These are phyloP conservation scores for Cyclotella sp. DNA, from an alignment of 108 stramenopile genomes.

Conservation along the genomic window DNA sequence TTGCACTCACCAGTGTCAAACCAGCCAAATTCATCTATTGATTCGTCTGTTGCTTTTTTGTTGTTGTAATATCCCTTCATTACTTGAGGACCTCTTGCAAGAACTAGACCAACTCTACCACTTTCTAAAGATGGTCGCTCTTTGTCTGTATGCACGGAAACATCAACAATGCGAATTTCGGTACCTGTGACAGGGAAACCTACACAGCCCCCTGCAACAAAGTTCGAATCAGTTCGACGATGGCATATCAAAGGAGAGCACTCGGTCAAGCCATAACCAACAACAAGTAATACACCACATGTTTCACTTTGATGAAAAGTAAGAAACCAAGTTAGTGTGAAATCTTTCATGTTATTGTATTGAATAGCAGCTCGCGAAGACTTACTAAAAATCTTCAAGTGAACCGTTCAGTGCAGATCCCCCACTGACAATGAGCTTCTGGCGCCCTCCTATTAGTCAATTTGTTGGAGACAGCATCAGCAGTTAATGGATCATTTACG, in stretches of 20 bases:
- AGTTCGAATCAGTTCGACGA: conserved; percentile 73
- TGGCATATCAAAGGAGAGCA: conserved; percentile 81
- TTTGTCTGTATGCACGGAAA: conserved; percentile 45
- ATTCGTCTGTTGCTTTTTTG: conserved; percentile 74
- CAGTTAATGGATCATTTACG: too few relatives aligned
- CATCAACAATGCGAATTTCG: conserved; percentile 82
- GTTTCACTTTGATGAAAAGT: conserved; percentile 30
- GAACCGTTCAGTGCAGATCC: conserved; percentile 47
- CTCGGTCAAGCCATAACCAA: conserved; percentile 61
- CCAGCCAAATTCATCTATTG: conserved; percentile 81
- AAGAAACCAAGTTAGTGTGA: neutral
- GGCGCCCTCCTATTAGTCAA: conserved; percentile 28
- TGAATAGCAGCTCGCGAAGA: neutral
- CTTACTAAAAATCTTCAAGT: conserved; percentile 54
- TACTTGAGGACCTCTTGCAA: conserved; percentile 87
- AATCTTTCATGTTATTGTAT: neutral
- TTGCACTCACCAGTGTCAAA: conserved; percentile 88
- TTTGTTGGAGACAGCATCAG: too few relatives aligned
- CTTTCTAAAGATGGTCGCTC: conserved; percentile 65
- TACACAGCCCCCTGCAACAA: conserved; percentile 81
- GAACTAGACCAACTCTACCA: conserved; percentile 73
- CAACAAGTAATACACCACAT: conserved; percentile 44
- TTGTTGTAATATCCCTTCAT: conserved; percentile 94
- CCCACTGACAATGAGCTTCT: conserved; percentile 57
- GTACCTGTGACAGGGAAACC: conserved; percentile 74